Base-by-base conservation (phyloP, 2,329 filamentous ascomycete species). In the Trichophaea hybrida region DNA sequence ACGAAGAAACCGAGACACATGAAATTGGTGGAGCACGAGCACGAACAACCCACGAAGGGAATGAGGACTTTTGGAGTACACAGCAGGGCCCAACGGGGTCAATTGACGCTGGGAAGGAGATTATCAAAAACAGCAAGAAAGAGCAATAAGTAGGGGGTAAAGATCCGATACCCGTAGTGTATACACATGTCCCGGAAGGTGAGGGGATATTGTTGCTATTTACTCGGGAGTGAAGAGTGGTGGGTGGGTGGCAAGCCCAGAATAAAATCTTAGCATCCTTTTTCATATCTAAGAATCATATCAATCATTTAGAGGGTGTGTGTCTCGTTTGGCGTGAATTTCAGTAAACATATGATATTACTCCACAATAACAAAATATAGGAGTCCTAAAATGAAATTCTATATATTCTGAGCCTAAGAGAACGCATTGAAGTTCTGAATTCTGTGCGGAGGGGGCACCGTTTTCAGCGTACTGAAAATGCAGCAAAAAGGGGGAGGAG, bases 1-100 rank as follows among this genome's bases (percentile, higher is more conserved):
- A 80, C 1, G 76, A 76, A 2, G 76, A 78, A 59, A 64, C 61
- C 4, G 65, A 65, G 43, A 13, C 24, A 40, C 6, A 60, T 58
- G 57, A 64, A 37, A 43, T 44, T 37, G 33, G 8, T 38, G 59
- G 24, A 15, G 37, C 17, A 10, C 12, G n/a, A n/a, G 51, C 10
- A 10, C 12, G 32, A 35, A 49, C 6, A 33, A 34, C 12, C 12
- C 33, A 46, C 4, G 60, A 24, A 1, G 43, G 56, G 34, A 56
- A 61, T 10, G 48, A 55, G 12, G 46, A 33, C 15, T 63, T 64
- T 17, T 63, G 61, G 63, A 57, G 35, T 6, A 48, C 6, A 17
- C 58, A 59, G 49, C 17, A 58, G 7, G 56, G 61, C 1, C n/a
- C 49, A 2, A 38, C 8, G 10, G 50, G 40, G 8, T 49, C 49